Percentiles rank a stretch among this genome's conserved stretches.
Evolutionary conservation across 2,329 filamentous ascomycete species (phyloP).

Genomic region (Fulvia fulva): DNA sequence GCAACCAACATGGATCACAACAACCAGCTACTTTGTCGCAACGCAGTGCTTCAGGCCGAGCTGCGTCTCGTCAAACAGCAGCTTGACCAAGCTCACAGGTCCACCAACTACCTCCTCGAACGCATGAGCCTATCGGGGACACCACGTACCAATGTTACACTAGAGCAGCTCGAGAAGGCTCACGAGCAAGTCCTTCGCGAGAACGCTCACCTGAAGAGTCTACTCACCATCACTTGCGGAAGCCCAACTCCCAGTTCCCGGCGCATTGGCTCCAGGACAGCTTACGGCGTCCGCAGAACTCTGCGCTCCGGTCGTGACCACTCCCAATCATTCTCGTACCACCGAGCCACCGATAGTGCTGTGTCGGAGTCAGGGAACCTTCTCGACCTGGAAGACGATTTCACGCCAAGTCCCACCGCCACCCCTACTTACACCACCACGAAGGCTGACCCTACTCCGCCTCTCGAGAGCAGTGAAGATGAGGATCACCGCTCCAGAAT

Average conservation of each 20-base stretch:
- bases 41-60: slow-evolving; percentile 26
- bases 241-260: not conserved
- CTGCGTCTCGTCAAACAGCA: slow-evolving; percentile 24
- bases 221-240: not conserved
- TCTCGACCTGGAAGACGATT: not conserved
- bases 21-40: slow-evolving; percentile 17
- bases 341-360: not conserved
- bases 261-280: not conserved
- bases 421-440: not conserved
- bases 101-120: slow-evolving; percentile 19
- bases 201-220: slow-evolving; percentile 3
- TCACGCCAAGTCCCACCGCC: not conserved
- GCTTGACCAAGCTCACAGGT: slow-evolving; percentile 20
- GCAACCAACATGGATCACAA: slow-evolving; percentile 6
- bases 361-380: not conserved
- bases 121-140: slow-evolving; percentile 3
- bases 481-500: not conserved
- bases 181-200: slow-evolving; percentile 8
- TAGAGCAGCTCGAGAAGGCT: slow-evolving; percentile 2
- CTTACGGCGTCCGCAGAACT: not conserved
- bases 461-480: not conserved
- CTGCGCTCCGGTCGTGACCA: not conserved
- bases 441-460: not conserved
- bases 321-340: not conserved
- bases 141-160: not conserved